phyloP scores from a whole-genome alignment of 2,329 filamentous ascomycete genomes.

The Acephala macrosclerotiorum region DNA sequence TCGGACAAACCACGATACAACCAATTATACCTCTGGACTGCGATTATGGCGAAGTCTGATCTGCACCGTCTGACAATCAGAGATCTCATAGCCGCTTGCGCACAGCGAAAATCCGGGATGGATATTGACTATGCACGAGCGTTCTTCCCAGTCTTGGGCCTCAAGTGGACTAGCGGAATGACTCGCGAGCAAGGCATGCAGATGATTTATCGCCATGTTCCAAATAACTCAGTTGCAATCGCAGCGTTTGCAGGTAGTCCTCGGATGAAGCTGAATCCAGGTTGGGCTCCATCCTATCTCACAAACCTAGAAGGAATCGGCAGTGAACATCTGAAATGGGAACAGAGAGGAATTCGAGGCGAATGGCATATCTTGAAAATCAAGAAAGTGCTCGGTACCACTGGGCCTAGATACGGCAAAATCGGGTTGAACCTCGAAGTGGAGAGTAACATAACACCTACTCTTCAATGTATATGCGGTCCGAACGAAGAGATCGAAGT shows the following conservation, averaged over 20 bases:
- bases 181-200: not conserved
- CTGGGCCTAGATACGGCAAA: not conserved
- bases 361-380: conserved; percentile 2
- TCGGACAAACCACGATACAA: not conserved
- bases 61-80: not conserved
- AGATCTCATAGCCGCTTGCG: not conserved
- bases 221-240: not conserved
- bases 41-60: not conserved
- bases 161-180: not conserved
- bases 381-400: not conserved
- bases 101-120: not conserved
- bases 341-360: not conserved
- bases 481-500: conserved; percentile 11
- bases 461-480: conserved; percentile 10
- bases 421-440: not conserved
- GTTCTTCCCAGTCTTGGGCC: not conserved
- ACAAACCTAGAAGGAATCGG: not conserved
- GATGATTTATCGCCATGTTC: not conserved
- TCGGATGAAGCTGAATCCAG: not conserved
- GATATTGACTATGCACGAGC: not conserved
- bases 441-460: not conserved
- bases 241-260: not conserved
- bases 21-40: not conserved
- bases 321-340: not conserved
- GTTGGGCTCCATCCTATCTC: conserved; percentile 1